Percentiles rank a stretch among this genome's conserved stretches.
Evolutionary conservation across 179 eudicot species (phyloP).

Genomic region (Carnegiea gigantea): DNA sequence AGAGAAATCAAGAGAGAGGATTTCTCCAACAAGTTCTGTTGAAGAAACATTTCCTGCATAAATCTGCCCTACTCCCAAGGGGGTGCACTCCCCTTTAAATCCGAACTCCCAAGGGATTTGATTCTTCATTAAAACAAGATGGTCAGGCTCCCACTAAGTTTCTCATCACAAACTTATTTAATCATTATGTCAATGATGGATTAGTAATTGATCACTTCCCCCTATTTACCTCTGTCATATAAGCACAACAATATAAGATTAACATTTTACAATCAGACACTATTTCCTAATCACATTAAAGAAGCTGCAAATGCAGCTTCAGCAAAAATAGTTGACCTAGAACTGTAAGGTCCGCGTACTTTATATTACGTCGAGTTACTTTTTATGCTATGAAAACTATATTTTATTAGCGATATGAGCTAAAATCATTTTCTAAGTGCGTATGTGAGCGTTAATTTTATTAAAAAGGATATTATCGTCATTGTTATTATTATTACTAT

Average conservation of each 20-base stretch:
- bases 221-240: not conserved
- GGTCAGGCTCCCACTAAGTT: not conserved
- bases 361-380: too few species aligned
- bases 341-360: too few species aligned
- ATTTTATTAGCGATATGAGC: too few species aligned
- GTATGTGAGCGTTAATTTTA: too few species aligned
- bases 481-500: too few species aligned
- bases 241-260: not conserved
- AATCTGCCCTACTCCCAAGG: not conserved
- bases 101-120: not conserved
- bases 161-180: not conserved
- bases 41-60: not conserved
- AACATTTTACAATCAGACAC: not conserved
- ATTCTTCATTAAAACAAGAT: not conserved
- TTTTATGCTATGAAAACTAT: too few species aligned
- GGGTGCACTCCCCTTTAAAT: not conserved
- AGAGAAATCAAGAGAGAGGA: not conserved
- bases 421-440: too few species aligned
- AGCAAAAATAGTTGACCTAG: not conserved
- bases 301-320: not conserved
- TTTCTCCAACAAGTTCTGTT: not conserved
- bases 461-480: too few species aligned
- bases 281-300: not conserved
- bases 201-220: not conserved
- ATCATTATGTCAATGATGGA: not conserved